These are phyloP conservation scores for Ambispora gerdemannii DNA, from an alignment of 192 early-diverging fungal species.

Conservation along the genomic window DNA sequence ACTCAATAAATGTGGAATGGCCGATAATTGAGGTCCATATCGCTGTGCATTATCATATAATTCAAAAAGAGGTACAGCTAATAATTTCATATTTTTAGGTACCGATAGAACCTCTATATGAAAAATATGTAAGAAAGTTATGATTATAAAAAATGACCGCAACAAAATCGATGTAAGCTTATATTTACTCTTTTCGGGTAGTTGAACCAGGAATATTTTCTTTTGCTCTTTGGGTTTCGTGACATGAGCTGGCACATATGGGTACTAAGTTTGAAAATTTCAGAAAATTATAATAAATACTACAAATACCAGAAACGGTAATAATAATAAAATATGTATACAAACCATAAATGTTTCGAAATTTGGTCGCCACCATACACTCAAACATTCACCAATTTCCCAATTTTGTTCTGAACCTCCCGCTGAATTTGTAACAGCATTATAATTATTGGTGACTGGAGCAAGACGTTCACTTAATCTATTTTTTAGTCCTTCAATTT, in stretches of 20 bases:
- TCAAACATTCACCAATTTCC: constrained; percentile 72
- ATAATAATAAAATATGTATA: constrained; percentile 10
- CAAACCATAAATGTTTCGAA: constrained; percentile 75
- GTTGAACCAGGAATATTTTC: constrained; percentile 68
- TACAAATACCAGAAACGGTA: not conserved
- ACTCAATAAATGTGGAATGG: constrained; percentile 64
- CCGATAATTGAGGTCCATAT: constrained; percentile 68
- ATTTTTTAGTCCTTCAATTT: constrained; percentile 64
- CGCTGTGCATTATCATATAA: constrained; percentile 73
- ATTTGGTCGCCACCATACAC: constrained; percentile 71
- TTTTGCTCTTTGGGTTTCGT: constrained; percentile 76
- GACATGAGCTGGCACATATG: constrained; percentile 75
- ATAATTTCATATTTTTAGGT: constrained; percentile 73
- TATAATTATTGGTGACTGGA: constrained; percentile 34
- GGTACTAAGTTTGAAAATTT: constrained; percentile 51
- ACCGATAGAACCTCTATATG: constrained; percentile 68
- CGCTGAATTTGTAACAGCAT: not conserved
- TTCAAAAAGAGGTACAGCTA: constrained; percentile 79
- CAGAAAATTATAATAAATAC: not conserved
- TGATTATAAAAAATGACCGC: not conserved
- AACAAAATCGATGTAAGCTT: not conserved
- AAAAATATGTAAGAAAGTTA: not conserved
- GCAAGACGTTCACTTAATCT: constrained; percentile 59
- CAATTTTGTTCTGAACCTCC: constrained; percentile 47
- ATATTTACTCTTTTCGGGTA: constrained; percentile 64